Conservation (phyloP, 2,329 filamentous ascomycete species). For the Exophiala sp. region DNA sequence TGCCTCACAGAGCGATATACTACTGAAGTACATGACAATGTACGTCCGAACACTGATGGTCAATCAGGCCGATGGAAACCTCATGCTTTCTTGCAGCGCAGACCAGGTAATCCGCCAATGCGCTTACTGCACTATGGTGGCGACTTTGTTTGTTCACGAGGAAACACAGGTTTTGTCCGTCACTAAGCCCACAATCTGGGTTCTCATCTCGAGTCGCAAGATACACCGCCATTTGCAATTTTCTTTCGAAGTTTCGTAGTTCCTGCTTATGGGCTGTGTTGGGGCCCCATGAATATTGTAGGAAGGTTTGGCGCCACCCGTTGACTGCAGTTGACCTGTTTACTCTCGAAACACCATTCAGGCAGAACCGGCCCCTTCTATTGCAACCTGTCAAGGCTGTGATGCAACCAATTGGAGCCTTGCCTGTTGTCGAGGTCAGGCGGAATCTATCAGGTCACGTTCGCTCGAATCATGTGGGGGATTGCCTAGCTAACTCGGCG, state of each 20-base stretch:
- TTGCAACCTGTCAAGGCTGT: neutral
- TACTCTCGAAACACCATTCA: neutral
- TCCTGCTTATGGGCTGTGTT: too few species aligned
- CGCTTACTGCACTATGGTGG: too few species aligned
- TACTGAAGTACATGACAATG: too few species aligned
- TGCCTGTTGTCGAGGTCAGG: neutral
- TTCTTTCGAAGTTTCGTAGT: slow-evolving; percentile 2
- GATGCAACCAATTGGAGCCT: neutral
- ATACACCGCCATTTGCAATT: slow-evolving; percentile 6
- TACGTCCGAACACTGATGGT: neutral
- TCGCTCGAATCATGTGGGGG: slow-evolving; percentile 2
- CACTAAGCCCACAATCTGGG: neutral
- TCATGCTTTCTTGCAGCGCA: too few species aligned
- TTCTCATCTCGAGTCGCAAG: neutral
- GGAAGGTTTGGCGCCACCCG: slow-evolving; percentile 3
- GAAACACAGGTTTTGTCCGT: neutral
- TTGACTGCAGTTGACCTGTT: neutral
- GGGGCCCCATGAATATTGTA: neutral
- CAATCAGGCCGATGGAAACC: neutral
- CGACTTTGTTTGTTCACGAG: too few species aligned
- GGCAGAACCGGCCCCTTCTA: neutral
- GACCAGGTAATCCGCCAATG: too few species aligned
- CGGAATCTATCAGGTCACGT: neutral
- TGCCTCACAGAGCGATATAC: too few species aligned
- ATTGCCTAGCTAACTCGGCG: neutral